Base-by-base conservation (phyloP, 2,329 filamentous ascomycete species). In the Neopestalotiopsis rosae region DNA sequence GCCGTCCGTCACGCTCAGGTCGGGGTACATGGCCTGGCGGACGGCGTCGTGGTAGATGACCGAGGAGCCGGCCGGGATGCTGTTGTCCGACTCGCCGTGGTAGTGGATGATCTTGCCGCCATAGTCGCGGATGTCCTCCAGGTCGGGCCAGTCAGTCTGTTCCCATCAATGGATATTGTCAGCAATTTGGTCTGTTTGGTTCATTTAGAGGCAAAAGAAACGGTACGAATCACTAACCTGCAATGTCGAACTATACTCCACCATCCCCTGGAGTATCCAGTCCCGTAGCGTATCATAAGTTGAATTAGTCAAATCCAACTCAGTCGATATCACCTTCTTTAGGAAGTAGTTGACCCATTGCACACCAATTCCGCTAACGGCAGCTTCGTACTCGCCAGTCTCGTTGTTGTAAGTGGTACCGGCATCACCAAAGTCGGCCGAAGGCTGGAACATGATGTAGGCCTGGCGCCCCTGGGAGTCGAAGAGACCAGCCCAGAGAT, bases 21-120 rank as follows among this genome's bases (percentile, higher is more conserved):
- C 30, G 10, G 64, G 64, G 42, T 66, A 66, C 64, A 66, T 66
- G 49, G 42, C 30, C 49, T 66, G 45, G 1, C 64, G 42, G 2
- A 66, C 64, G 45, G 49, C 17, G 17, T 66, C 64, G 20, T 66
- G 64, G 42, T 66, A 66, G 32, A 66, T 66, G 52, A 66, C 64
- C 12, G 64, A 66, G 4, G 64, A 66, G 6, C 30, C 45, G 17
- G 64, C 20, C 4, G 64, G 64, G 49, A 66, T 34, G 32, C 64
- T 66, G 30, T 66, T 58, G n/a, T 66, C 49, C 9, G 45, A 57
- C 42, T 66, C 45, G 49, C 45, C 64, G 20, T 66, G 64, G 49
- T 57, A 66, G 64, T 58, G 64, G 20, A 66, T 66, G 28, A 66
- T 49, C 64, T 66, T 66, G 14, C 64, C 64, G 42, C 64, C 64